These are phyloP conservation scores for Boletales sp. DNA, from an alignment of 768 basidiomycete species.

Conservation along the genomic window DNA sequence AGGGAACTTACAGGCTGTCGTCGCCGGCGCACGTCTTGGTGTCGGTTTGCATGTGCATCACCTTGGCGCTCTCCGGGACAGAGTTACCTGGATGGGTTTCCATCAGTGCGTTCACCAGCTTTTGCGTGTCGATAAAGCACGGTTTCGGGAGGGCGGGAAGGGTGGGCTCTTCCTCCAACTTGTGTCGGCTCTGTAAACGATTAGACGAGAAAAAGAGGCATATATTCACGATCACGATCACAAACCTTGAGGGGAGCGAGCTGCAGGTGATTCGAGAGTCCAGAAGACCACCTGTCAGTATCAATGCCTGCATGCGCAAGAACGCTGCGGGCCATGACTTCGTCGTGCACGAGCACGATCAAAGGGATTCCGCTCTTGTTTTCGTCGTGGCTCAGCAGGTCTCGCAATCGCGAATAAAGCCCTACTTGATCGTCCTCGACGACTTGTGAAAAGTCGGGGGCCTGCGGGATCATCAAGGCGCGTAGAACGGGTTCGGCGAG, in stretches of 20 bases:
- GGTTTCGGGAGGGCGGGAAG: constrained; percentile 19
- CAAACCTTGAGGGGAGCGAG: constrained; percentile 4
- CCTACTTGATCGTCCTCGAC: constrained; percentile 7
- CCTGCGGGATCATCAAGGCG: neutral
- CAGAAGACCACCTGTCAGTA: constrained; percentile 37
- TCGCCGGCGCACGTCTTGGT: constrained; percentile 48
- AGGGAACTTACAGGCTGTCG: constrained; percentile 42
- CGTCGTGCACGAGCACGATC: constrained; percentile 46
- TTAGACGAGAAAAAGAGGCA: neutral
- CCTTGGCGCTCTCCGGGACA: constrained; percentile 32
- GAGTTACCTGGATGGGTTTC: constrained; percentile 22
- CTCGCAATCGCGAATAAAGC: constrained; percentile 15
- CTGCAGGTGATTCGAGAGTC: constrained; percentile 28
- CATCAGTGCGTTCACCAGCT: constrained; percentile 40
- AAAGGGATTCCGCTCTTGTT: constrained; percentile 29
- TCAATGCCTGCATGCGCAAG: constrained; percentile 43
- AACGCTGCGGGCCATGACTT: constrained; percentile 36
- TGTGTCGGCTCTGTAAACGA: constrained; percentile 8
- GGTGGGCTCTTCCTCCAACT: neutral
- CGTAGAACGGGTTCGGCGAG: neutral
- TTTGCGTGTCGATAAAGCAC: constrained; percentile 40
- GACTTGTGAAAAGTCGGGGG: constrained; percentile 17
- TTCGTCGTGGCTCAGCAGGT: constrained; percentile 18
- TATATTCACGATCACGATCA: no score
- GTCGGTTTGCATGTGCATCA: constrained; percentile 31